Evolutionary conservation across 495 filamentous ascomycete genomes (phyloP).

Genomic region (Penicillium manginii): DNA sequence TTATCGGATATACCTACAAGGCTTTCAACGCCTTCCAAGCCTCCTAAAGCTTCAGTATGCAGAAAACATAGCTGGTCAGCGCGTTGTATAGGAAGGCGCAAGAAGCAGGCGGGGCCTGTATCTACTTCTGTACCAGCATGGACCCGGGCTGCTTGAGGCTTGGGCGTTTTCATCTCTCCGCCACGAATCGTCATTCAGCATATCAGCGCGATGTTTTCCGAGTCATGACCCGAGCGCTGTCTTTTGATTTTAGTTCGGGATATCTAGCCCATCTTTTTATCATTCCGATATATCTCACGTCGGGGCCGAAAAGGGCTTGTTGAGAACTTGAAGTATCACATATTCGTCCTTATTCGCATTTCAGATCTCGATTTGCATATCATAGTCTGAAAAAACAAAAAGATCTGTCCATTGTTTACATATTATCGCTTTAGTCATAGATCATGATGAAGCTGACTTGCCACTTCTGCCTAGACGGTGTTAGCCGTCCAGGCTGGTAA

Average conservation of each 20-base stretch:
- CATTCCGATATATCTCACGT: slow-evolving; percentile 28
- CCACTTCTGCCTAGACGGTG: neutral
- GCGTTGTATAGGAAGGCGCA: neutral
- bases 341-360: slow-evolving; percentile 21
- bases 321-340: slow-evolving; percentile 11
- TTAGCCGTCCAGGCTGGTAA: neutral
- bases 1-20: slow-evolving; percentile 99
- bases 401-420: neutral
- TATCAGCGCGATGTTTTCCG: slow-evolving; percentile 45
- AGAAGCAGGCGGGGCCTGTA: slow-evolving; percentile 47
- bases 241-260: slow-evolving; percentile 30
- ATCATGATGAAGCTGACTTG: neutral
- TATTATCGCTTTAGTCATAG: neutral
- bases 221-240: slow-evolving; percentile 45
- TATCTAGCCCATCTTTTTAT: slow-evolving; percentile 31
- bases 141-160: slow-evolving; percentile 7
- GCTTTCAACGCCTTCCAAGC: slow-evolving; percentile 83
- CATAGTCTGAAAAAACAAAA: slow-evolving; percentile 16
- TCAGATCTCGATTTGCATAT: slow-evolving; percentile 24
- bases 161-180: slow-evolving; percentile 25
- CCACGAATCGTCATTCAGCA: slow-evolving; percentile 41
- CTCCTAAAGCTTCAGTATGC: slow-evolving; percentile 26
- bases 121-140: slow-evolving; percentile 25
- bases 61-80: slow-evolving; percentile 13
- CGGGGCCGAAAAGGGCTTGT: slow-evolving; percentile 1